Conservation (phyloP, 805 yeast species). For the Wickerhamiella domercqiae region DNA sequence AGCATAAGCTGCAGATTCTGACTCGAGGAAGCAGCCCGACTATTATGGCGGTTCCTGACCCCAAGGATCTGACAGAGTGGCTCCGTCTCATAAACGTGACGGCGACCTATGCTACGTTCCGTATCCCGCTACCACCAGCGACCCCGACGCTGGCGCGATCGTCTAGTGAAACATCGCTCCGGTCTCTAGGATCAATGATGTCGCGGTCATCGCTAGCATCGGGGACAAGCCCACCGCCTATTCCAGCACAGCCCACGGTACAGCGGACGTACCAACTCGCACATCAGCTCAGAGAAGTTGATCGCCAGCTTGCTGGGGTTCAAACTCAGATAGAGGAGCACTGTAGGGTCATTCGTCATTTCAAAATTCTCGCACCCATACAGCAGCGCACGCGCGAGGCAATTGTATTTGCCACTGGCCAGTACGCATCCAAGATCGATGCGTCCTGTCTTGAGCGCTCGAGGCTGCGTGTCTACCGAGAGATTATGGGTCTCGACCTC, state of each 20-base stretch:
- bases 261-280: slow-evolving; percentile 19
- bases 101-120: slow-evolving; percentile 30
- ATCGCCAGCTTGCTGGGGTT: slow-evolving; percentile 22
- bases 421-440: slow-evolving; percentile 37
- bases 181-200: background rate
- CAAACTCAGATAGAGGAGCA: slow-evolving; percentile 27
- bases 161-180: background rate
- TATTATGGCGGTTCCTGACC: slow-evolving; percentile 29
- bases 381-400: slow-evolving; percentile 36
- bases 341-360: slow-evolving; percentile 25
- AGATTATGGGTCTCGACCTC: slow-evolving; percentile 23
- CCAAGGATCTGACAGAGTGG: slow-evolving; percentile 45
- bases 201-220: background rate
- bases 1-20: background rate
- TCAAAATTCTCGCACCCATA: slow-evolving; percentile 40
- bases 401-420: slow-evolving; percentile 31
- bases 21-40: slow-evolving; percentile 14
- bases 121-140: background rate
- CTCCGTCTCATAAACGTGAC: slow-evolving; percentile 38
- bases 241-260: background rate
- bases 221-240: background rate
- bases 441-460: slow-evolving; percentile 42
- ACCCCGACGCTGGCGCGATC: background rate
- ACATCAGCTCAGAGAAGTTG: slow-evolving; percentile 24
- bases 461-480: slow-evolving; percentile 29